These are phyloP conservation scores for Cryptococcus deneoformans DNA, from an alignment of 1,284 basidiomycete genomes.

Conservation along the genomic window DNA sequence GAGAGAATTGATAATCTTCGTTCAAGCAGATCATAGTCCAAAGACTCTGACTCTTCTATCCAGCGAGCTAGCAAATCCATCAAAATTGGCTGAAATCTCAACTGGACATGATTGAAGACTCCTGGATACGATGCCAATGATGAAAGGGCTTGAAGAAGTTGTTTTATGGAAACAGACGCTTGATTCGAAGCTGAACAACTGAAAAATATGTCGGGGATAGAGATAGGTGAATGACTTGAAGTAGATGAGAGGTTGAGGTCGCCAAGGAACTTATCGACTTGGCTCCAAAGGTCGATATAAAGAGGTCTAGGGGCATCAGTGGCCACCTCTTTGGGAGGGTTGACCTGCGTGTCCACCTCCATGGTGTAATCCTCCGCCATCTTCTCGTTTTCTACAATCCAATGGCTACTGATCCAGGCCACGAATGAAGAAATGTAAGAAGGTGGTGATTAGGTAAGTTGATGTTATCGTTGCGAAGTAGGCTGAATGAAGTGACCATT, in stretches of 20 bases:
- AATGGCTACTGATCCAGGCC: too few species aligned
- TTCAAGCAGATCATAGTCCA: constrained; percentile 28
- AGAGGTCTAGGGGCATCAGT: constrained; percentile 8
- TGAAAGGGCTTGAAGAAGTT: constrained; percentile 28
- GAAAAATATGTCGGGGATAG: constrained; percentile 12
- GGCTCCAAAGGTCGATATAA: constrained; percentile 13
- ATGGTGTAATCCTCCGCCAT: constrained; percentile 6
- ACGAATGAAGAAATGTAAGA: too few species aligned
- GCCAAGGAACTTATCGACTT: constrained; percentile 6
- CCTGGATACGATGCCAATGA: constrained; percentile 18
- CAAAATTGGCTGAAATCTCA: constrained; percentile 35
- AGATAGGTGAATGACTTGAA: neutral
- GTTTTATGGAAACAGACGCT: neutral
- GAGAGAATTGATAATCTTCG: constrained; percentile 28
- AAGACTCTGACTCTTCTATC: constrained; percentile 19
- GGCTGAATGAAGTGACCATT: too few species aligned
- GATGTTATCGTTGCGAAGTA: too few species aligned
- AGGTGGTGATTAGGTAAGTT: too few species aligned
- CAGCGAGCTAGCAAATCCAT: constrained; percentile 42
- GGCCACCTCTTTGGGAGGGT: neutral
- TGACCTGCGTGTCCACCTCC: constrained; percentile 3
- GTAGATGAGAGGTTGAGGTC: constrained; percentile 7
- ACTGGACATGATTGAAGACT: constrained; percentile 18
- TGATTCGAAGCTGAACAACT: constrained; percentile 3
- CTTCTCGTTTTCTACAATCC: neutral